Conservation (phyloP, 169 alveolate genomes). For the Plasmodium blacklocki region DNA sequence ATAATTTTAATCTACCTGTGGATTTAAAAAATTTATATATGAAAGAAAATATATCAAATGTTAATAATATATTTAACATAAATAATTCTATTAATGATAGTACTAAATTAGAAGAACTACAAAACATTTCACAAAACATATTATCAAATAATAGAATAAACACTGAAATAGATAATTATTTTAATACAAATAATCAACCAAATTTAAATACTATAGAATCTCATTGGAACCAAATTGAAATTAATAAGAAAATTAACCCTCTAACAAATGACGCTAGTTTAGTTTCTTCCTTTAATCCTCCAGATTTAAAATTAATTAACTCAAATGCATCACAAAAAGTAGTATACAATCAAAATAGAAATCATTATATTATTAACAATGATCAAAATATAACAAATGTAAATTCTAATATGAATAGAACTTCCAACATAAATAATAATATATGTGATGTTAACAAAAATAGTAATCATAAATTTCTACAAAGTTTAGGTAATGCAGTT, state of each 20-base stretch:
- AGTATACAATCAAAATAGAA: conserved; percentile 4
- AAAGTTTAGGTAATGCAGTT: conserved; percentile 78
- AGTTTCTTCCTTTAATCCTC: conserved; percentile 68
- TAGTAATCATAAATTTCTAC: conserved; percentile 74
- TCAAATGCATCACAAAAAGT: conserved; percentile 66
- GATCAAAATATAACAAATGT: conserved; percentile 2
- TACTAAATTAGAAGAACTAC: conserved; percentile 13
- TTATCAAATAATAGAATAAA: conserved; percentile 17
- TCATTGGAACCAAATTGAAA: conserved; percentile 45
- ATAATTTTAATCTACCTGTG: neutral
- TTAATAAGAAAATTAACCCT: conserved; percentile 15
- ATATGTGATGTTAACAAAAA: neutral
- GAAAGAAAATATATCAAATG: conserved; percentile 22
- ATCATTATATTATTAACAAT: conserved; percentile 7
- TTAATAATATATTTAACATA: conserved; percentile 6
- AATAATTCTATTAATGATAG: conserved; percentile 1
- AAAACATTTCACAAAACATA: conserved; percentile 20
- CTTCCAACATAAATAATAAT: conserved; percentile 6
- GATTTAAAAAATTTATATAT: conserved; percentile 13
- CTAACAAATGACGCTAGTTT: conserved; percentile 67
- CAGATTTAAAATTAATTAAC: conserved; percentile 64
- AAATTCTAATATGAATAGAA: conserved; percentile 17
- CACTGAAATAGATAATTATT: conserved; percentile 33
- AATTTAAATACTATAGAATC: conserved; percentile 33
- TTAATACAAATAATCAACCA: conserved; percentile 38